These are phyloP conservation scores for Brasenia schreberi DNA, from an alignment of 164 flowering plant species.

Conservation along the genomic window DNA sequence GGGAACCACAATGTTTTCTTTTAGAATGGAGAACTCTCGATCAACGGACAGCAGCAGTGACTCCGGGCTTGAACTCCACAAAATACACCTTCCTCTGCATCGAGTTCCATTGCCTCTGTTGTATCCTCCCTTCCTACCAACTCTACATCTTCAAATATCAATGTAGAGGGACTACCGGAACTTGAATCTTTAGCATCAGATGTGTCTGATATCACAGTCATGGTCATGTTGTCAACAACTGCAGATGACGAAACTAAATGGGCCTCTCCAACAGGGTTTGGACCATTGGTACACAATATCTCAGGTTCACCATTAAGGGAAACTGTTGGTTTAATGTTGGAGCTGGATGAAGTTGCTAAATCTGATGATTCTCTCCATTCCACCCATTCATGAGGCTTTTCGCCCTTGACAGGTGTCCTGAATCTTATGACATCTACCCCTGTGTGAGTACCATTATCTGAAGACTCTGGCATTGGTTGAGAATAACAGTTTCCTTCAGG, in stretches of 20 bases:
- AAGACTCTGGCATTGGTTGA: background rate
- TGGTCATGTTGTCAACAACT: background rate
- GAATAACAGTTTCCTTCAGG: background rate
- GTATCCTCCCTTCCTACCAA: background rate
- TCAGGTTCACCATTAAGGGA: background rate
- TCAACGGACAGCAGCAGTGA: background rate
- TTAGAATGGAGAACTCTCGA: background rate
- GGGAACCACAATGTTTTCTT: background rate
- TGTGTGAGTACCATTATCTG: conserved; percentile 3
- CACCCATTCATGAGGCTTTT: conserved; percentile 67
- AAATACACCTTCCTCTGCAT: background rate
- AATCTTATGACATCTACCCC: conserved; percentile 11
- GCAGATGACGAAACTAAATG: background rate
- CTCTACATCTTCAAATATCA: background rate
- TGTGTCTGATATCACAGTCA: background rate
- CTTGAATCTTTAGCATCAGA: too few relatives aligned
- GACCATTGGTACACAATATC: background rate
- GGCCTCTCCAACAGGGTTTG: background rate
- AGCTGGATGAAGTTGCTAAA: conserved; percentile 2
- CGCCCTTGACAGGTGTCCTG: conserved; percentile 16
- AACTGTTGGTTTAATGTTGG: background rate
- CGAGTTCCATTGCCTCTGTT: background rate
- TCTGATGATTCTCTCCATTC: conserved; percentile 72
- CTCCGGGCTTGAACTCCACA: too few relatives aligned
- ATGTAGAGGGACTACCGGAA: background rate